Evolutionary conservation across 331 rosid species (phyloP).

Genomic region (Pyracantha coccinea): DNA sequence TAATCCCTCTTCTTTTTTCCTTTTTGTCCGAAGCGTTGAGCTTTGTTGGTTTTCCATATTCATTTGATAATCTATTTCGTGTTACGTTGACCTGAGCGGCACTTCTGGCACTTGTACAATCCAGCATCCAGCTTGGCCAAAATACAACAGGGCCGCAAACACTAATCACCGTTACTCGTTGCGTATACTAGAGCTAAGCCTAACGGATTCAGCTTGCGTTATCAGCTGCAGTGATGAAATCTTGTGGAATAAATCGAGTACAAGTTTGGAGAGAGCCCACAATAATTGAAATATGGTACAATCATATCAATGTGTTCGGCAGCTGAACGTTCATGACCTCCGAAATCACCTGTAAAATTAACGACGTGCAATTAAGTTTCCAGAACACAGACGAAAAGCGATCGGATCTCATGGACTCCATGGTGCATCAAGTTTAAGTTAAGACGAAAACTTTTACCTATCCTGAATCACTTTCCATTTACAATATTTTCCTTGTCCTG

Average conservation of each 20-base stretch:
- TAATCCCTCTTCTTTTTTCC: neutral
- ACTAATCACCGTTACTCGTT: neutral
- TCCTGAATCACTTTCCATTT: constrained; percentile 20
- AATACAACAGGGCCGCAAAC: neutral
- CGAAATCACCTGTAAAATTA: constrained; percentile 30
- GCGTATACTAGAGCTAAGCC: neutral
- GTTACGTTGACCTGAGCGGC: neutral
- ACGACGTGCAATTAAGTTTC: neutral
- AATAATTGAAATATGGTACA: neutral
- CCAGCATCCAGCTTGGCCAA: neutral
- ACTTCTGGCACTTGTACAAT: neutral
- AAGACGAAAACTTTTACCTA: no score
- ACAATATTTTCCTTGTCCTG: constrained; percentile 70
- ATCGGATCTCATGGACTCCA: neutral
- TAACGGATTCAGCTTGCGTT: neutral
- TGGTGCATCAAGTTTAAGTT: no score
- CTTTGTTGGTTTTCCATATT: neutral
- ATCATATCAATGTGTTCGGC: neutral
- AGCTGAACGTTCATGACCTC: constrained; percentile 6
- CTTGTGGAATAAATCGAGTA: neutral
- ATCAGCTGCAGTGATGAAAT: neutral
- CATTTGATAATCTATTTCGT: neutral
- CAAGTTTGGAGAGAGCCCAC: neutral
- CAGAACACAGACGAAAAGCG: neutral
- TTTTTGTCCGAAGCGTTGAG: neutral